A percentile compares a stretch with the other conserved stretches of the same genome.
phyloP scores from a whole-genome alignment of 257 asterid genomes.

The Solanum sitiens region DNA sequence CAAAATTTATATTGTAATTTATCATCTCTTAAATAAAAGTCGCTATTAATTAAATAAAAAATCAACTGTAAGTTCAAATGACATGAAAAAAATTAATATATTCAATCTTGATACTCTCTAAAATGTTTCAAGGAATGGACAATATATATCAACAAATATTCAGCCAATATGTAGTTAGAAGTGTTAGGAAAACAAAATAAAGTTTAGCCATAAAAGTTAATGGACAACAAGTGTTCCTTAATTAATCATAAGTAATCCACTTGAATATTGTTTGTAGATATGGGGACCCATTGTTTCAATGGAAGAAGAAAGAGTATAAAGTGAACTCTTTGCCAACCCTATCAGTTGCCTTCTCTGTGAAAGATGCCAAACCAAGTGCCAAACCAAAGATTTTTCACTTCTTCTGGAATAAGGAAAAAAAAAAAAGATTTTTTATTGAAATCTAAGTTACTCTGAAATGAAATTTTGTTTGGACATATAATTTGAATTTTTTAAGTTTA shows the following conservation, averaged over 20 bases:
- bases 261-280: neutral
- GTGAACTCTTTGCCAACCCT: neutral
- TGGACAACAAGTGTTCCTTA: neutral
- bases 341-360: neutral
- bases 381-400: neutral
- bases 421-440: too few relatives aligned
- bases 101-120: neutral
- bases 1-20: too few relatives aligned
- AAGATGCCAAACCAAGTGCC: neutral
- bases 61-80: neutral
- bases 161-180: neutral
- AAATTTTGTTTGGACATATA: neutral
- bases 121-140: neutral
- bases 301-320: neutral
- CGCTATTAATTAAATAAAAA: too few relatives aligned
- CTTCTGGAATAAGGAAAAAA: neutral
- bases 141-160: neutral
- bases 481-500: too few relatives aligned
- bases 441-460: neutral
- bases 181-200: neutral
- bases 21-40: too few relatives aligned
- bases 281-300: neutral
- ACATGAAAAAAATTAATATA: neutral
- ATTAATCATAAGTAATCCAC: neutral
- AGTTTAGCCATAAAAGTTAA: neutral